phyloP scores from a whole-genome alignment of 441 rosid species.

The Pelargonium myrrhifolium region DNA sequence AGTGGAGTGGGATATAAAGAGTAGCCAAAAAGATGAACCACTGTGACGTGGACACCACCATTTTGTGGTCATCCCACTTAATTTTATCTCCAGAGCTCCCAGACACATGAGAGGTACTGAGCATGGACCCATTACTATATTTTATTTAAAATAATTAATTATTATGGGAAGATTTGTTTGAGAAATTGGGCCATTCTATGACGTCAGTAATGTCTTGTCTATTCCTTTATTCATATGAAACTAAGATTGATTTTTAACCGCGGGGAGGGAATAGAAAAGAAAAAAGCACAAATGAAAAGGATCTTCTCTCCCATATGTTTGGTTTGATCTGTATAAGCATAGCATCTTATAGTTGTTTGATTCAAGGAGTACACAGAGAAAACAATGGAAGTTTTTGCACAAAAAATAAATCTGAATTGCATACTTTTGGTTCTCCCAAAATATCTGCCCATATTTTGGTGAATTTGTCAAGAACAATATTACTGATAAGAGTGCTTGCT shows the following conservation, averaged over 20 bases:
- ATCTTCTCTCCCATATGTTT: background rate
- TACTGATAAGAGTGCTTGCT: background rate
- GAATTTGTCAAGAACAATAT: background rate
- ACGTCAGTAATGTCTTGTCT: background rate
- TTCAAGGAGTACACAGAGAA: background rate
- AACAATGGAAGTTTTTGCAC: background rate
- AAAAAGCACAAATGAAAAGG: background rate
- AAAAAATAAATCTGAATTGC: background rate
- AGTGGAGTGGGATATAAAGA: constrained; percentile 32
- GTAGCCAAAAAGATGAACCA: constrained; percentile 18
- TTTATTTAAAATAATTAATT: background rate
- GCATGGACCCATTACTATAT: constrained; percentile 9
- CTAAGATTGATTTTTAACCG: background rate
- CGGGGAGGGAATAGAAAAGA: background rate
- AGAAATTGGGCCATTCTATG: background rate
- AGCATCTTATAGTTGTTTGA: background rate
- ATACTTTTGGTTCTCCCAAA: too few species aligned
- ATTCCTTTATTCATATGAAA: constrained; percentile 2
- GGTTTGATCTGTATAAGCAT: background rate
- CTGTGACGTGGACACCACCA: constrained; percentile 56
- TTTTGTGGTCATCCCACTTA: constrained; percentile 48
- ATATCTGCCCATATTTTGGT: too few species aligned
- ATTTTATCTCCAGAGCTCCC: constrained; percentile 11
- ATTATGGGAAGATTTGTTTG: constrained; percentile 2
- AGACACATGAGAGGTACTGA: background rate